Evolutionary conservation across 164 flowering plant genomes (phyloP).

Genomic region (Aristolochia californica): DNA sequence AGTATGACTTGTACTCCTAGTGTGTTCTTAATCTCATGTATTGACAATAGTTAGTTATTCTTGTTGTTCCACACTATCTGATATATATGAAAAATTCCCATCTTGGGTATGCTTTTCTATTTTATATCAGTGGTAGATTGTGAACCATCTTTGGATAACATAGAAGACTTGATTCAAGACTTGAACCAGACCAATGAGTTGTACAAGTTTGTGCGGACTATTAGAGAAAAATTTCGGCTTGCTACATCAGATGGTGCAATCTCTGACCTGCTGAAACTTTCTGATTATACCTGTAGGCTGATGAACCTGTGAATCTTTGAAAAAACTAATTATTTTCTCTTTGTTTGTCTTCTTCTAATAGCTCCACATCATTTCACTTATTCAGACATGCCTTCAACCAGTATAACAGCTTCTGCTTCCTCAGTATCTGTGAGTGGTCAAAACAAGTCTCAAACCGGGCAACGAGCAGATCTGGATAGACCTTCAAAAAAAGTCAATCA

Average conservation of each 20-base stretch:
- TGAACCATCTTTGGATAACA: slow-evolving; percentile 44
- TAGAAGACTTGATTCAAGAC: slow-evolving; percentile 47
- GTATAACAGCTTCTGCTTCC: slow-evolving; percentile 41
- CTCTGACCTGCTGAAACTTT: neutral
- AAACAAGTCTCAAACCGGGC: slow-evolving; percentile 24
- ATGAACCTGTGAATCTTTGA: neutral
- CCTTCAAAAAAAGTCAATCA: slow-evolving; percentile 16
- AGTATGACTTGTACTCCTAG: slow-evolving; percentile 15
- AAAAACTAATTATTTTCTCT: neutral
- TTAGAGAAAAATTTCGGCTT: slow-evolving; percentile 72
- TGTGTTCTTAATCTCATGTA: too few species aligned
- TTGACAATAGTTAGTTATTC: too few species aligned
- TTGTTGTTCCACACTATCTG: neutral
- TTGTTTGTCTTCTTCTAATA: neutral
- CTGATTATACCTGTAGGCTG: neutral
- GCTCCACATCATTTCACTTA: neutral
- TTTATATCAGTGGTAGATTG: slow-evolving; percentile 59
- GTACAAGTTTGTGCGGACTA: slow-evolving; percentile 71
- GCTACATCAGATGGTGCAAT: slow-evolving; percentile 48
- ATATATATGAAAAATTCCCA: neutral
- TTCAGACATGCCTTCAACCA: slow-evolving; percentile 35
- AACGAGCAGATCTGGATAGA: slow-evolving; percentile 10
- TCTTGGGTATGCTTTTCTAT: neutral
- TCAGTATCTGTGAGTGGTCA: slow-evolving; percentile 32
- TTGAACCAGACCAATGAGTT: slow-evolving; percentile 74